Evolutionary conservation across 805 yeast species (phyloP).

Genomic region (Nakazawaea holstii): DNA sequence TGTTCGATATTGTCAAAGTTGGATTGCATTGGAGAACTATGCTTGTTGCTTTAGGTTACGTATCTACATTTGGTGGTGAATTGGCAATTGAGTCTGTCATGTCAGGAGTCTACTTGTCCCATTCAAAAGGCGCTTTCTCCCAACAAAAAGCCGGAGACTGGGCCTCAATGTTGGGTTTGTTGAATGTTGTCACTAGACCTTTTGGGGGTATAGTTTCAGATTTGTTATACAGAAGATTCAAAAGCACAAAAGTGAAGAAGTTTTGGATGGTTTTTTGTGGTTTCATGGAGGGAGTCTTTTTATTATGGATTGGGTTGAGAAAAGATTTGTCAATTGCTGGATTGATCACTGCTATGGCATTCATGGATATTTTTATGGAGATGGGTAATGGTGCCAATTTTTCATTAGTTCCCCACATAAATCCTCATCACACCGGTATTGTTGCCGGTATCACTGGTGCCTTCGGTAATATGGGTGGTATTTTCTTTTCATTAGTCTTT

Average conservation of each 20-base stretch:
- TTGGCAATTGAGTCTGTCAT: conserved; percentile 24
- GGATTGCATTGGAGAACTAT: conserved; percentile 22
- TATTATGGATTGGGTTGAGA: conserved; percentile 29
- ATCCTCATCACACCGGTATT: conserved; percentile 29
- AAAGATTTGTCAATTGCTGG: conserved; percentile 22
- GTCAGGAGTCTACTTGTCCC: conserved; percentile 18
- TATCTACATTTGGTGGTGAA: conserved; percentile 26
- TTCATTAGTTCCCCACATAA: conserved; percentile 28
- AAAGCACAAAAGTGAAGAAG: conserved; percentile 26
- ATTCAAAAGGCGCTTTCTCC: conserved; percentile 16
- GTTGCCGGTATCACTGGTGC: conserved; percentile 32
- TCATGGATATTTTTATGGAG: conserved; percentile 29
- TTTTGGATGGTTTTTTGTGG: conserved; percentile 26
- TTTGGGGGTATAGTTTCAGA: conserved; percentile 25
- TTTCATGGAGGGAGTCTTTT: conserved; percentile 26
- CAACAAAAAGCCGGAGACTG: conserved; percentile 23
- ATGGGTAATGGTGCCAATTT: conserved; percentile 34
- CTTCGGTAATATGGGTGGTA: conserved; percentile 31
- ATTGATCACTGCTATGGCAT: conserved; percentile 23
- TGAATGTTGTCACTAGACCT: conserved; percentile 26
- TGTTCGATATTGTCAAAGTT: conserved; percentile 13
- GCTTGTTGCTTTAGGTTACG: conserved; percentile 22
- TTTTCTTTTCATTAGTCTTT: conserved; percentile 29
- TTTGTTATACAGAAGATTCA: conserved; percentile 21
- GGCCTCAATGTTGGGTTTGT: conserved; percentile 28